Evolutionary conservation across 2,329 filamentous ascomycete genomes (phyloP).

Genomic region (Byssochlamys sp.): DNA sequence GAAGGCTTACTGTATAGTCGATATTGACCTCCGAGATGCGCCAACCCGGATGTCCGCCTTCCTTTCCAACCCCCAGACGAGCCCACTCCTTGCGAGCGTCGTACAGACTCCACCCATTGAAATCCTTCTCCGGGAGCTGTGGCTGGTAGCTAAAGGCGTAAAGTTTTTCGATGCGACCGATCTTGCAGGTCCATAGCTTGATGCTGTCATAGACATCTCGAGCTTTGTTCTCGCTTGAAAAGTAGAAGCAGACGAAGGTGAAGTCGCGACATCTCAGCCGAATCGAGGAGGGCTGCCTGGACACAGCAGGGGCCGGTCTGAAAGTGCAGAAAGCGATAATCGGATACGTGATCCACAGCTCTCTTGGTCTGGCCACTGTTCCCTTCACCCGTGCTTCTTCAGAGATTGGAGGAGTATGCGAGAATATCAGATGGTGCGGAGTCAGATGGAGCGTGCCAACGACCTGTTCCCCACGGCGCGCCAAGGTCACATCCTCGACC

Average conservation of each 20-base stretch:
- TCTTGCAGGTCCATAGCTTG: conserved; percentile 66
- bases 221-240: conserved; percentile 62
- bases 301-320: conserved; percentile 60
- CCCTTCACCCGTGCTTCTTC: conserved; percentile 33
- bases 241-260: conserved; percentile 84
- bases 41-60: conserved; percentile 73
- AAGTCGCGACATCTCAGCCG: conserved; percentile 87
- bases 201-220: conserved; percentile 83
- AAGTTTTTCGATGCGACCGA: conserved; percentile 75
- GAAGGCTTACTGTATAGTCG: conserved; percentile 56
- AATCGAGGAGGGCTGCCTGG: conserved; percentile 67
- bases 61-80: conserved; percentile 75
- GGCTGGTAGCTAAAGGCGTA: conserved; percentile 83
- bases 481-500: conserved; percentile 50
- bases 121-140: conserved; percentile 59
- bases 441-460: conserved; percentile 54
- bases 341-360: conserved; percentile 90
- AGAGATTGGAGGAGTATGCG: conserved; percentile 40
- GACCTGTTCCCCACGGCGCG: conserved; percentile 47
- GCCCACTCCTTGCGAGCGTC: conserved; percentile 76
- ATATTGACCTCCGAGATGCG: conserved; percentile 80
- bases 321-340: conserved; percentile 76
- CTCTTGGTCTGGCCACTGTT: conserved; percentile 45
- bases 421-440: conserved; percentile 57
- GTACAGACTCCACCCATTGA: conserved; percentile 77